Evolutionary conservation across 2,329 filamentous ascomycete species (phyloP), one percentile per base, ranked within the genome.

Genomic region (Fusarium sublunatum): DNA sequence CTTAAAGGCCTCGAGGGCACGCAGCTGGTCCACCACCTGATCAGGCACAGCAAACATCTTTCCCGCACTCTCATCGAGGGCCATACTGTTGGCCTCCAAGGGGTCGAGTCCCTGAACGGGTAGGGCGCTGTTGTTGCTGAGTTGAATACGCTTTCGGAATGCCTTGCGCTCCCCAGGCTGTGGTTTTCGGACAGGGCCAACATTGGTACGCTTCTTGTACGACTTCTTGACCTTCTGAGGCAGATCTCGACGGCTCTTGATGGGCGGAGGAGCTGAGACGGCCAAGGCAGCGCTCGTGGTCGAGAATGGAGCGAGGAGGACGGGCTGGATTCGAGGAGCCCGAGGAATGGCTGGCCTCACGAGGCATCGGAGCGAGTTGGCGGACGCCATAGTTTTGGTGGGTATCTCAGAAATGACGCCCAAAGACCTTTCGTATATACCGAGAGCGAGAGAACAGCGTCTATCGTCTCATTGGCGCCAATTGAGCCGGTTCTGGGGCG

Each of bases 71-170:
- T 81, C 80, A 28, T 79, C 76, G 51, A 83, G 79, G 15, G 83
- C 76, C 77, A 89, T 79, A 39, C 82, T 84, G 61, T 83, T 79
- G 9, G 77, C 73, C 11, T 78, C 82, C 51, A 96, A 73, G 44
- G 89, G 83, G 58, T 83, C 78, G 67, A 96, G 81, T 10, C 87
- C 90, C 24, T 81, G 74, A 7, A 98, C 90, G 58, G 89, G 86
- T 34, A 97, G 81, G 45, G 95, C 95, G 78, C 97, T 98, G 76
- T 91, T 91, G 79, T 98, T 99, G 82, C 90, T 94, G 59, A 99
- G 87, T 58, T 96, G 88, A 71, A 99, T 91, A 68, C 91, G 88
- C 81, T 96, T 97, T 66, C 93, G 88, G 74, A 91, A 82, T 26
- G 91, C 91, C 79, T 93, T 96, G 67, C 93, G 88, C 82, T 97